These are phyloP conservation scores for Aspergillus quadricinctus DNA, from an alignment of 2,329 filamentous ascomycete species.

Conservation along the genomic window DNA sequence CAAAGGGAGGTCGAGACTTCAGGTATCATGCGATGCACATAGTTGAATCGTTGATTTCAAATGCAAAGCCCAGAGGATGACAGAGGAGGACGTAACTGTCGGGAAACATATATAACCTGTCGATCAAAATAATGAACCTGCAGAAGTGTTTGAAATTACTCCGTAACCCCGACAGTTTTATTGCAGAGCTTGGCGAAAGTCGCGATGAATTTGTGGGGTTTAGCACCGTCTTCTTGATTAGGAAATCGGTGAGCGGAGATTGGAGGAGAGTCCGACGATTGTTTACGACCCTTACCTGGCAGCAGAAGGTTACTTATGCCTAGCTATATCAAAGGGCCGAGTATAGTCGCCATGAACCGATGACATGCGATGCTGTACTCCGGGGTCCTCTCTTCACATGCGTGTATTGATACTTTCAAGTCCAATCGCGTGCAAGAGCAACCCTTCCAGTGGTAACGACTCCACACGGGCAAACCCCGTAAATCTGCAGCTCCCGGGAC, in stretches of 20 bases:
- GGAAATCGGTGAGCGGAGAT: constrained; percentile 30
- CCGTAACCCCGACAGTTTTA: constrained; percentile 9
- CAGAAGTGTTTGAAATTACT: background rate
- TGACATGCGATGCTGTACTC: background rate
- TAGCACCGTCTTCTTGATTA: constrained; percentile 22
- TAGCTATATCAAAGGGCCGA: background rate
- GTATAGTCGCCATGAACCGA: background rate
- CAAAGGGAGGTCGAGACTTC: background rate
- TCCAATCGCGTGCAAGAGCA: background rate
- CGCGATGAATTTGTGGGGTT: constrained; percentile 24
- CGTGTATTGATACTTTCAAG: background rate
- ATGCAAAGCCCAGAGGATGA: background rate
- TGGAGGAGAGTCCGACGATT: background rate
- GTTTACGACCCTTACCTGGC: background rate
- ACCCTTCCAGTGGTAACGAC: background rate
- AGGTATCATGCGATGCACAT: background rate
- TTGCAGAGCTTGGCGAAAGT: constrained; percentile 18
- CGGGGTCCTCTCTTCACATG: background rate
- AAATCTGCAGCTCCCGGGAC: background rate
- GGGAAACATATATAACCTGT: background rate
- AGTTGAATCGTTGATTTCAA: background rate
- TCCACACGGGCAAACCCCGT: background rate
- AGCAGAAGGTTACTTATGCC: background rate
- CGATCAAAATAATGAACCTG: background rate
- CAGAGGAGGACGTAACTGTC: background rate